Percentiles rank a stretch among this genome's conserved stretches.
Conservation (phyloP, 176 grass and related monocot genomes). For the Tuctoria greenei region DNA sequence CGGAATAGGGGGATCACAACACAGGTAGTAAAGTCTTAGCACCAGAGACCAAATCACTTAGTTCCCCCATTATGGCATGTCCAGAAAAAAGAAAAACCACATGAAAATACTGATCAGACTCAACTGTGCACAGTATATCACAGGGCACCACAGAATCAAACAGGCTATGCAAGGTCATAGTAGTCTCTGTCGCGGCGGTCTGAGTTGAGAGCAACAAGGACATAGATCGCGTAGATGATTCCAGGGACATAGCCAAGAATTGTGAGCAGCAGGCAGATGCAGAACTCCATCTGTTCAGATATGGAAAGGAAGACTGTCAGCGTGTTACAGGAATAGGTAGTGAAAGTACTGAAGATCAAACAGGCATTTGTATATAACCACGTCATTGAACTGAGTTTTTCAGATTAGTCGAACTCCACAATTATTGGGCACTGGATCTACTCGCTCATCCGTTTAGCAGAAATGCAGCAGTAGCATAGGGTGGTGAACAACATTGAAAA, state of each 20-base stretch:
- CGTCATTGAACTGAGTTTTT: background rate
- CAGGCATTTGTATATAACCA: background rate
- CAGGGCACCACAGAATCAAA: background rate
- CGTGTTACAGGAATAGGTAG: background rate
- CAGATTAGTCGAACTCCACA: background rate
- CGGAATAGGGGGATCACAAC: background rate
- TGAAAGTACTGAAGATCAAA: background rate
- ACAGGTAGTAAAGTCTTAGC: background rate
- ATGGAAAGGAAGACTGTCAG: background rate
- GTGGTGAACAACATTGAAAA: background rate
- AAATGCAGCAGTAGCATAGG: background rate
- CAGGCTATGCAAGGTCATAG: constrained; percentile 34
- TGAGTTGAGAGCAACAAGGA: constrained; percentile 49
- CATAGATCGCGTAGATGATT: constrained; percentile 63
- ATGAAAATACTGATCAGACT: background rate
- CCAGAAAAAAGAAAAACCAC: background rate
- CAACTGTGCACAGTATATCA: background rate
- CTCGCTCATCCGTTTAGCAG: background rate
- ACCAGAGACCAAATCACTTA: background rate
- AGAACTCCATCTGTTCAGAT: constrained; percentile 59
- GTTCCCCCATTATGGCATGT: background rate
- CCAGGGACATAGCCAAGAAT: constrained; percentile 66
- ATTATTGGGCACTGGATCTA: background rate
- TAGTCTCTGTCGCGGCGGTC: constrained; percentile 43
- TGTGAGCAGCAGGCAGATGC: constrained; percentile 71